Conservation (phyloP, 2,329 filamentous ascomycete species). For the Cordyceps farinosa region DNA sequence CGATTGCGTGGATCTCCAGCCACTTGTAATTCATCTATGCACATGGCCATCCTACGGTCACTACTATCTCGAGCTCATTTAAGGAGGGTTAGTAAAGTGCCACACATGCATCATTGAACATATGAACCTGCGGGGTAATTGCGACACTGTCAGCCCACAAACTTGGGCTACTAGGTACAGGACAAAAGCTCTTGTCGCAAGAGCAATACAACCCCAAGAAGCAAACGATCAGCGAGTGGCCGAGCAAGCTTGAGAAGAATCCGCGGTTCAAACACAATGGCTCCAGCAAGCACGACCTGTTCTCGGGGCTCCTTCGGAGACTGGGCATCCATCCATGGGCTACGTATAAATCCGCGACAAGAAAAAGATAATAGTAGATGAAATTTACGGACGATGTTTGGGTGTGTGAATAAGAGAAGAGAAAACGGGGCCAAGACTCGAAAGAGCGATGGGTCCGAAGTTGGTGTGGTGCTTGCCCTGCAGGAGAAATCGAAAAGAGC, state of each 20-base stretch:
- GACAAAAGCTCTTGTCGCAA: no score
- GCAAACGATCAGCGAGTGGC: no score
- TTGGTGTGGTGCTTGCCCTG: not conserved
- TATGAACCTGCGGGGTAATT: no score
- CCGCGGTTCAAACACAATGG: not conserved
- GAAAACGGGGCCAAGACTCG: not conserved
- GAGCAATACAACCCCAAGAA: no score
- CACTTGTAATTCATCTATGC: no score
- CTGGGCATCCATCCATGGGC: not conserved
- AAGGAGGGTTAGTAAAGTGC: no score
- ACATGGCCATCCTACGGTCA: no score
- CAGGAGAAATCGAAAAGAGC: conserved; percentile 10
- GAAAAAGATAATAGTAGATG: not conserved
- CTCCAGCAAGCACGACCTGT: not conserved
- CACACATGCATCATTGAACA: no score
- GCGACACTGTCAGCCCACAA: no score
- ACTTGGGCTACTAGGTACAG: no score
- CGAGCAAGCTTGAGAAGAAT: not conserved
- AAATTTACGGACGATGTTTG: not conserved
- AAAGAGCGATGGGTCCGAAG: not conserved
- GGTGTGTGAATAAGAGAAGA: not conserved
- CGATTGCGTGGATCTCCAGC: no score
- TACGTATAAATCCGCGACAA: not conserved
- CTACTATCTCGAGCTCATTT: no score
- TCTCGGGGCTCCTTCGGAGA: not conserved